Evolutionary conservation across 176 grass and related monocot genomes (phyloP).

Genomic region (Eremochloa ophiuroides): DNA sequence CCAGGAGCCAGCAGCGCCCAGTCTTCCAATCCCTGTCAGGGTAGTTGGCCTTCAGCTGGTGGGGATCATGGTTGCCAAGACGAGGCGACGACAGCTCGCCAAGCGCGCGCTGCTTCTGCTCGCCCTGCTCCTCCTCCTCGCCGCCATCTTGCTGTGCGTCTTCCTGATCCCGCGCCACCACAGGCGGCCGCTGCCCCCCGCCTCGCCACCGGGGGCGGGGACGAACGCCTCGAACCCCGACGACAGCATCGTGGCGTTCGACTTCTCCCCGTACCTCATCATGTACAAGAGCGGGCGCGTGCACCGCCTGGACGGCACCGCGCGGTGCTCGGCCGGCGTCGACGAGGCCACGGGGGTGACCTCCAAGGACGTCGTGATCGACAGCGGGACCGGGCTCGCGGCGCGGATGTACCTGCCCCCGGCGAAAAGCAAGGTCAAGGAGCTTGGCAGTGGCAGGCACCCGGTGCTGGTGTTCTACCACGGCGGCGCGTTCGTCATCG

Average conservation of each 20-base stretch:
- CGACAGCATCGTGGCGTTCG: conserved; percentile 48
- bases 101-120: conserved; percentile 8
- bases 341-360: conserved; percentile 43
- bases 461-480: conserved; percentile 66
- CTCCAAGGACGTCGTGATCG: conserved; percentile 65
- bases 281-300: conserved; percentile 66
- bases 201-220: conserved; percentile 16
- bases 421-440: not conserved
- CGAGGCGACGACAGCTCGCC: conserved; percentile 26
- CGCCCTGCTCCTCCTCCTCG: conserved; percentile 23
- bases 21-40: conserved; percentile 14
- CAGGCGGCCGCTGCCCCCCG: not conserved
- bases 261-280: conserved; percentile 63
- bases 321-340: conserved; percentile 26
- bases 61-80: conserved; percentile 28
- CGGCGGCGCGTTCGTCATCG: conserved; percentile 79
- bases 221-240: conserved; percentile 47
- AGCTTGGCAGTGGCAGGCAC: conserved; percentile 3
- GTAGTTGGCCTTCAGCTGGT: not conserved
- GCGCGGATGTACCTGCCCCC: conserved; percentile 60
- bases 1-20: not conserved
- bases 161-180: conserved; percentile 36
- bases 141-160: conserved; percentile 22
- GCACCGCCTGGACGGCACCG: conserved; percentile 40
- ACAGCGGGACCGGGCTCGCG: conserved; percentile 25